Base-by-base conservation (phyloP, 2,329 filamentous ascomycete species). In the Drechmeria coniospora region DNA sequence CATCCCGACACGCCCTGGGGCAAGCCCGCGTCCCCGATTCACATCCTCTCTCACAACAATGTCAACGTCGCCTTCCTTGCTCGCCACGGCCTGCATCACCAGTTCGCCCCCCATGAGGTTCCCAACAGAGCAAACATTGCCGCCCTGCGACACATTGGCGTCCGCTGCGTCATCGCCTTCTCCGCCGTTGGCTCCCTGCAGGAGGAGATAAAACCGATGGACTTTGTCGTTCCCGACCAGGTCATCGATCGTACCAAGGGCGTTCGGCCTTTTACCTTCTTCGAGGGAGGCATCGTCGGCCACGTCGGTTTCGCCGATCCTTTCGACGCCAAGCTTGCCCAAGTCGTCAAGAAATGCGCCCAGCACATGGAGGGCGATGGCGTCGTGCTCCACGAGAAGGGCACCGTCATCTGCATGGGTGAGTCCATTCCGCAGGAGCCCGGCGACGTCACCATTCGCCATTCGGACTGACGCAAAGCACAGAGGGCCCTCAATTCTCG, bases 231-330 rank as follows among this genome's bases (percentile, higher is more conserved):
- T 9, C 90, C 87, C 1, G 84, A 94, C 57, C 90, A 98, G 62
- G 71, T 92, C 52, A 94, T 95, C 50, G 90, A 98, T 61, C 81
- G 87, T 36, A 95, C 87, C 40, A 95, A 94, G 69, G 90, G 87
- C 29, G 66, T 93, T 36, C 69, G 90, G 6, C 84, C 87, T 2
- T 94, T 87, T 54, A 95, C 90, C 15, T 98, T 93, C 62, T 98
- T 95, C 51, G 81, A 87, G 56, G 73, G 72, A 40, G 90, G 90
- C 17, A 72, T 93, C 39, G 90, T 98, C 11, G 83, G 81, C 21
- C 90, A 98, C 53, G 80, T 95, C 24, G 81, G 84, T 25, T 95
- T 98, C 50, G 90, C 83, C 15, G 90, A 95, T 50, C 90, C 90
- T 2, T 98, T 98, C 48, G 90, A 95, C 53, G 65, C 66, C 40